Evolutionary conservation across 805 yeast genomes (phyloP).

Genomic region (Lachancea quebecensis): DNA sequence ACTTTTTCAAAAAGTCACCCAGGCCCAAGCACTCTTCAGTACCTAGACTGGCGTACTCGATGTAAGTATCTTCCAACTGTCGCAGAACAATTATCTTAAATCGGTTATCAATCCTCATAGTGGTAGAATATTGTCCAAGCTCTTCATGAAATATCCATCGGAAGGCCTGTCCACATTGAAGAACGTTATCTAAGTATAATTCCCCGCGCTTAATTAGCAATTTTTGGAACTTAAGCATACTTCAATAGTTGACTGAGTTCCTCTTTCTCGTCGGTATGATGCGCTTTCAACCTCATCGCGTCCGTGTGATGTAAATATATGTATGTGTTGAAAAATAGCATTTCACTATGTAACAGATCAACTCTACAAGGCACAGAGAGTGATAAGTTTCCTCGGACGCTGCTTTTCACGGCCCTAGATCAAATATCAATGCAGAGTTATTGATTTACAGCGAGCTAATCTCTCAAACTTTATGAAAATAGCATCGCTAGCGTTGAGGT

Average conservation of each 20-base stretch:
- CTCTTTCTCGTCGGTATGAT: too few species aligned
- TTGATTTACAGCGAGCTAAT: too few species aligned
- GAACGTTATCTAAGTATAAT: slow-evolving; percentile 43
- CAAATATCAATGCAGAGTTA: not conserved
- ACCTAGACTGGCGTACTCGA: slow-evolving; percentile 48
- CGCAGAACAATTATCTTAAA: slow-evolving; percentile 57
- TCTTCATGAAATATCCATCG: slow-evolving; percentile 27
- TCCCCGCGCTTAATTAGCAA: slow-evolving; percentile 11
- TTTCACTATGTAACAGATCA: too few species aligned
- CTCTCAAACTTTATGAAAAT: not conserved
- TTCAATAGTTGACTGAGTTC: not conserved
- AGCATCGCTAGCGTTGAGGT: not conserved
- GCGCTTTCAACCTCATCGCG: not conserved
- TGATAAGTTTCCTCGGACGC: too few species aligned
- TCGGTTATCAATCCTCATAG: slow-evolving; percentile 23
- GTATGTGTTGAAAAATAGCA: not conserved
- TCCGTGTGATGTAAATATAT: not conserved
- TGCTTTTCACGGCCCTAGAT: not conserved
- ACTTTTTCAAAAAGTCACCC: slow-evolving; percentile 46
- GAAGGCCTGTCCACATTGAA: slow-evolving; percentile 32
- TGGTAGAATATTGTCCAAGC: slow-evolving; percentile 17
- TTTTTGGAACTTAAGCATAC: not conserved
- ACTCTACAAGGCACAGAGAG: too few species aligned
- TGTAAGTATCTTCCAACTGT: slow-evolving; percentile 43
- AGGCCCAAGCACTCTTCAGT: slow-evolving; percentile 9